phyloP scores from a whole-genome alignment of 805 yeast species.

The Starmerella ratchasimensis region DNA sequence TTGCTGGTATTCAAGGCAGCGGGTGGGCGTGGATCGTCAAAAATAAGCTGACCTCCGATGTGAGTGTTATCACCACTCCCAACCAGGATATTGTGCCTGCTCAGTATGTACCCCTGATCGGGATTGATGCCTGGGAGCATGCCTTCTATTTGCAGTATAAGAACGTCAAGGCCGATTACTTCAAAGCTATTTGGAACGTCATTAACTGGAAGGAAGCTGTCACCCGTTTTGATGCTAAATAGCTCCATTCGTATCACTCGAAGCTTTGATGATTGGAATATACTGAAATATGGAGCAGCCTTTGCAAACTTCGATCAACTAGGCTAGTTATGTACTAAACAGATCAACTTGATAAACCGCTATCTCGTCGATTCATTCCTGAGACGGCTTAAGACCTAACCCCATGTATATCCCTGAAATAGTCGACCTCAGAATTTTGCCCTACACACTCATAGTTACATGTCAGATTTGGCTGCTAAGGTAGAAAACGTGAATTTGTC shows the following conservation, averaged over 20 bases:
- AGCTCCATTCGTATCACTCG: too few species aligned
- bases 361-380: too few species aligned
- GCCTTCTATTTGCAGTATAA: conserved; percentile 89
- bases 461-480: conserved; percentile 19
- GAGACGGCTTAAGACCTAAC: too few species aligned
- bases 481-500: conserved; percentile 12
- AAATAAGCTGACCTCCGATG: conserved; percentile 52
- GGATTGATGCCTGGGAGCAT: conserved; percentile 95
- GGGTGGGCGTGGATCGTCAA: conserved; percentile 91
- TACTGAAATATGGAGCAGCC: too few species aligned
- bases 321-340: too few species aligned
- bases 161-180: conserved; percentile 82
- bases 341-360: too few species aligned
- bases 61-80: conserved; percentile 67
- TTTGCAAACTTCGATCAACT: too few species aligned
- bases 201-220: conserved; percentile 89
- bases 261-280: too few species aligned
- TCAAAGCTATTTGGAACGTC: conserved; percentile 88
- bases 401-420: too few species aligned
- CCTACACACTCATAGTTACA: too few species aligned
- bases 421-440: too few species aligned
- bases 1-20: conserved; percentile 86
- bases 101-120: conserved; percentile 57
- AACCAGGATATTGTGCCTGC: conserved; percentile 82
- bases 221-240: conserved; percentile 32